Evolutionary conservation across 345 rosid species (phyloP).

Genomic region (Linum trigynum): DNA sequence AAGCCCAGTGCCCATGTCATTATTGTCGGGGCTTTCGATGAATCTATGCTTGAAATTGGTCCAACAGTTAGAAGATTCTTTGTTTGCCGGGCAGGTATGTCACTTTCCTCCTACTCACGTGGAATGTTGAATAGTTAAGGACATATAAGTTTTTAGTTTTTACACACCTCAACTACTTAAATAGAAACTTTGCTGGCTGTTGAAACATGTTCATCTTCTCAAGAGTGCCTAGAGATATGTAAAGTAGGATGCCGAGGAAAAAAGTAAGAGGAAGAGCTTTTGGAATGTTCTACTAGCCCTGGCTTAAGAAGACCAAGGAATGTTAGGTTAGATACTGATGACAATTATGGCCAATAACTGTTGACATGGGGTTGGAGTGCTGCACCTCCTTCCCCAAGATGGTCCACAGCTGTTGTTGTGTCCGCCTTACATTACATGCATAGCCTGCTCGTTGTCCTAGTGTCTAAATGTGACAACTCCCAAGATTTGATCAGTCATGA

Average conservation of each 20-base stretch:
- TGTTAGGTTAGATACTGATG: no score
- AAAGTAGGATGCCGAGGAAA: no score
- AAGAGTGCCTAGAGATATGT: not conserved
- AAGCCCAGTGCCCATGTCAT: constrained; percentile 81
- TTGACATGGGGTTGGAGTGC: no score
- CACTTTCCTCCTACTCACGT: constrained; percentile 16
- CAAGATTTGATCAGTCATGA: no score
- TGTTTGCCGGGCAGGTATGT: constrained; percentile 79
- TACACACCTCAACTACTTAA: not conserved
- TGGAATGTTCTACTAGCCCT: no score
- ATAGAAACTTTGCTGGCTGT: not conserved
- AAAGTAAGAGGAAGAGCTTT: no score
- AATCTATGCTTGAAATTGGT: constrained; percentile 73
- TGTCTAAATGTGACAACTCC: no score
- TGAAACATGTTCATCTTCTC: not conserved
- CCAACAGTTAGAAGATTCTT: constrained; percentile 71
- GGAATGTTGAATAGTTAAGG: constrained; percentile 1
- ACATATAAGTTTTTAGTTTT: not conserved
- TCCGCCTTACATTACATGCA: no score
- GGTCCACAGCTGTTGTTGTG: no score
- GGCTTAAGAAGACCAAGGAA: no score
- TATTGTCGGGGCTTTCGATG: constrained; percentile 83
- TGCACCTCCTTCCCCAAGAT: not conserved
- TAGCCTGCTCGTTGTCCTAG: no score
- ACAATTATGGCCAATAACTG: no score